phyloP scores from a whole-genome alignment of 768 basidiomycete genomes.

The Phylloporus scabripes region DNA sequence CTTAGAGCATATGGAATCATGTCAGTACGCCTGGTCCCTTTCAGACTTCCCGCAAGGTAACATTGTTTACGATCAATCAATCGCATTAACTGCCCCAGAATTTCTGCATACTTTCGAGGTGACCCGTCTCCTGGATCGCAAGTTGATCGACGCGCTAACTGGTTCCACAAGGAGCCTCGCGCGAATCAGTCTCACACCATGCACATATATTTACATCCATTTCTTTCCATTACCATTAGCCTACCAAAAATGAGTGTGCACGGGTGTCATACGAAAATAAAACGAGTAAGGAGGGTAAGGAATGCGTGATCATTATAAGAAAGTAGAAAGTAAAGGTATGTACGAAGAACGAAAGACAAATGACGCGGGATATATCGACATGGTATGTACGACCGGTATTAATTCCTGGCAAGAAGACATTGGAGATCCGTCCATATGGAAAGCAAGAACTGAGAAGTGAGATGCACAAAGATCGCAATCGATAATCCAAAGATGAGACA shows the following conservation, averaged over 20 bases:
- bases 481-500: constrained; percentile 1
- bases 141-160: no score
- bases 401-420: constrained; percentile 13
- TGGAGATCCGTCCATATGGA: constrained; percentile 2
- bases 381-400: constrained; percentile 11
- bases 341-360: neutral
- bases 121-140: no score
- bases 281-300: constrained; percentile 1
- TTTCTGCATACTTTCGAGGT: no score
- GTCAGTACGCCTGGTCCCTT: no score
- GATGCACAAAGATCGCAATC: neutral
- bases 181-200: no score
- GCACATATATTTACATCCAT: neutral
- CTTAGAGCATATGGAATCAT: no score
- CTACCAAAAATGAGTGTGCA: constrained; percentile 1
- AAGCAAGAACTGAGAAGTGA: constrained; percentile 1
- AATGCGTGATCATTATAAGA: neutral
- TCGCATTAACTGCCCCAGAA: no score
- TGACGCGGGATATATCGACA: constrained; percentile 1
- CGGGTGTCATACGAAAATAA: constrained; percentile 1
- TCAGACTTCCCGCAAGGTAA: no score
- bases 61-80: no score
- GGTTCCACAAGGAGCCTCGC: no score
- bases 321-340: constrained; percentile 4
- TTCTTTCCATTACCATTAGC: constrained; percentile 7